A percentile compares a stretch with the other conserved stretches of the same genome.
phyloP scores from a whole-genome alignment of 495 filamentous ascomycete species.

The Aspergillus cavernicola region DNA sequence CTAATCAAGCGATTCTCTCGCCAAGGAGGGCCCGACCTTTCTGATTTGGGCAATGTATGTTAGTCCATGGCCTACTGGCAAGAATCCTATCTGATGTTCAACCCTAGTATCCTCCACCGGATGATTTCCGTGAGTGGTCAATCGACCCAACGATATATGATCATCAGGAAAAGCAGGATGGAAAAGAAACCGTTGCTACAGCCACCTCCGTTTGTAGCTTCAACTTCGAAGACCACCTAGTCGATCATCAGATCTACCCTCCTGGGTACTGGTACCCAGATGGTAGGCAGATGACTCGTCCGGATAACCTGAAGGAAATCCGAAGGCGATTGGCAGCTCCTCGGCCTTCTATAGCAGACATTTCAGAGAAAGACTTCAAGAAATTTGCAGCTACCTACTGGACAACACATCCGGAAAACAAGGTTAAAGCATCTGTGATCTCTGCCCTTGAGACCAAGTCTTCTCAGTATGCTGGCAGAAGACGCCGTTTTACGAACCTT shows the following conservation, averaged over 20 bases:
- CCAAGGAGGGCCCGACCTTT: not conserved
- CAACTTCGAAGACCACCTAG: not conserved
- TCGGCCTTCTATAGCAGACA: not conserved
- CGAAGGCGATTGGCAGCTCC: not conserved
- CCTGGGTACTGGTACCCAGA: not conserved
- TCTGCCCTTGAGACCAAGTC: not conserved
- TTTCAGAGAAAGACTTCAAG: too few relatives aligned
- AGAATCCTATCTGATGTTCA: not conserved
- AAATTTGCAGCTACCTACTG: not conserved
- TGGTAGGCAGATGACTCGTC: not conserved
- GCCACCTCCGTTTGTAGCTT: not conserved
- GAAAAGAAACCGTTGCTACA: not conserved
- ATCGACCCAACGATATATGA: not conserved
- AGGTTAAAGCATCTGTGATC: not conserved
- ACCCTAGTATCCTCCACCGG: not conserved
- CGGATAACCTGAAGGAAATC: not conserved
- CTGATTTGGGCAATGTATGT: not conserved
- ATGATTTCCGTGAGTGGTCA: not conserved
- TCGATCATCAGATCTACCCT: not conserved
- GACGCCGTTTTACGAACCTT: not conserved
- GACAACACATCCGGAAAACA: not conserved
- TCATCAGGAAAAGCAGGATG: not conserved
- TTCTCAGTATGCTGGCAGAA: not conserved
- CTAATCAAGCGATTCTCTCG: not conserved
- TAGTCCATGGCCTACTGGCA: too few relatives aligned